These are phyloP conservation scores for Coemansia umbellata DNA, from an alignment of 192 early-diverging fungal genomes.

Conservation along the genomic window DNA sequence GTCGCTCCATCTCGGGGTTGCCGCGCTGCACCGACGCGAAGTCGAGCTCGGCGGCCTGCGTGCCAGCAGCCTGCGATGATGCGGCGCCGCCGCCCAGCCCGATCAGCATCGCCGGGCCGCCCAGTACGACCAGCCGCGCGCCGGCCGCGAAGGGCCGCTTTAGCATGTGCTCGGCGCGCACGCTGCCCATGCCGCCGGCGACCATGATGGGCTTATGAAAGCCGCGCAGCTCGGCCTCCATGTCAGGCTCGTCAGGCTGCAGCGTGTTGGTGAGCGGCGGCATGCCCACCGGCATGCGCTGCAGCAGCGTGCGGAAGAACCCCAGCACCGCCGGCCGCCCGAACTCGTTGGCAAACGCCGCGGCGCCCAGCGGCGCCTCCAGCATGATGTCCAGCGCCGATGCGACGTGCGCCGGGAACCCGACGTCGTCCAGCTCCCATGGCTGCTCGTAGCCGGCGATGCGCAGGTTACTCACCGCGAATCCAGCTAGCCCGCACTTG, in stretches of 20 bases:
- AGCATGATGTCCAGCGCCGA: slow-evolving; percentile 97
- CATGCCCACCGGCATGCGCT: slow-evolving; percentile 31
- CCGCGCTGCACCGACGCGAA: slow-evolving; percentile 99
- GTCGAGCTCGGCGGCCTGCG: slow-evolving; percentile 84
- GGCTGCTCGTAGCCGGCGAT: slow-evolving; percentile 89
- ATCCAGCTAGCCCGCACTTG: slow-evolving; percentile 93
- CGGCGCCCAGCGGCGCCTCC: slow-evolving; percentile 92
- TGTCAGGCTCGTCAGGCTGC: slow-evolving; percentile 46
- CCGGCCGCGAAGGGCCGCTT: slow-evolving; percentile 84
- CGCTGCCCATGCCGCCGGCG: slow-evolving; percentile 93
- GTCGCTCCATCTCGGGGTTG: slow-evolving; percentile 98
- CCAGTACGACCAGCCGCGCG: slow-evolving; percentile 81
- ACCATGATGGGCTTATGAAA: slow-evolving; percentile 99
- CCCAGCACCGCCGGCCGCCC: slow-evolving; percentile 92
- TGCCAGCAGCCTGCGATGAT: slow-evolving; percentile 88
- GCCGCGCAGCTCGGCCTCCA: slow-evolving; percentile 72
- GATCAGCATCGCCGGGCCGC: slow-evolving; percentile 97
- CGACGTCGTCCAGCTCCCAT: slow-evolving; percentile 82
- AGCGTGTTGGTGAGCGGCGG: not conserved
- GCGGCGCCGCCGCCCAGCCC: slow-evolving; percentile 99
- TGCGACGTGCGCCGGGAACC: slow-evolving; percentile 86
- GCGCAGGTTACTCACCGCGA: slow-evolving; percentile 90
- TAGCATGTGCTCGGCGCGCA: slow-evolving; percentile 83
- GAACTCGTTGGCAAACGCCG: slow-evolving; percentile 99
- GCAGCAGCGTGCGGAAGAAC: slow-evolving; percentile 93